A percentile compares a stretch with the other conserved stretches of the same genome.
Conservation (phyloP, 129 eudicot species). For the Lactuca saligna region DNA sequence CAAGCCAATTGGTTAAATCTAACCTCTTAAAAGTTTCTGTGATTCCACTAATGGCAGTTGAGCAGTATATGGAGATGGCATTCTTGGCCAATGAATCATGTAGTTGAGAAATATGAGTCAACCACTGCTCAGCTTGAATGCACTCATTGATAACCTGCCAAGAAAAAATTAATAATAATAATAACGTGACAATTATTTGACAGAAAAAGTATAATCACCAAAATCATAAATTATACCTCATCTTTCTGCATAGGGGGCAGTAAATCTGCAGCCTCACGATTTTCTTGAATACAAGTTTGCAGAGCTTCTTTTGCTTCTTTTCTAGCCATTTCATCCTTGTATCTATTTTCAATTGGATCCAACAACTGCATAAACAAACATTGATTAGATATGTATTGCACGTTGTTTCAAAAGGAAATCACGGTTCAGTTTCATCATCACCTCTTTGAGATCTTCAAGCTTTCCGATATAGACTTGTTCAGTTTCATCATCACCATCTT, state of each 20-base stretch:
- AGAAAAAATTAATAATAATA: too few relatives aligned
- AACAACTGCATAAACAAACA: constrained; percentile 47
- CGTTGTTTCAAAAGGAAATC: background rate
- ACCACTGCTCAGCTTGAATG: constrained; percentile 56
- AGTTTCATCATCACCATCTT: constrained; percentile 80
- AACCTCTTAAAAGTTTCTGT: constrained; percentile 52
- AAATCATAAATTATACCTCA: constrained; percentile 39
- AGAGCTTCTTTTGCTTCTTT: constrained; percentile 49
- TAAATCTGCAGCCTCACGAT: constrained; percentile 46
- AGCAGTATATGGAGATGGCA: constrained; percentile 54
- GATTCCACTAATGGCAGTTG: constrained; percentile 42
- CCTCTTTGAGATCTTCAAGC: constrained; percentile 66
- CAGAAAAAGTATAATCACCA: background rate
- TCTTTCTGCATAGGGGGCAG: constrained; percentile 49
- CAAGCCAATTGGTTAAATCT: constrained; percentile 10
- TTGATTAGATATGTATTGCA: background rate
- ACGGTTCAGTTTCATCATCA: too few relatives aligned
- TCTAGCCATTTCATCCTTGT: constrained; percentile 68
- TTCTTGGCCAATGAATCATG: constrained; percentile 51
- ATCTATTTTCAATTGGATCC: constrained; percentile 66
- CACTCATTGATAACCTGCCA: constrained; percentile 62
- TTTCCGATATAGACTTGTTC: constrained; percentile 62
- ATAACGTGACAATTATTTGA: background rate
- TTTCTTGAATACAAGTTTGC: constrained; percentile 44
- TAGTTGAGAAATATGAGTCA: constrained; percentile 38